A percentile compares a stretch with the other conserved stretches of the same genome.
Conservation (phyloP, 345 rosid species). For the Cochlearia excelsa region DNA sequence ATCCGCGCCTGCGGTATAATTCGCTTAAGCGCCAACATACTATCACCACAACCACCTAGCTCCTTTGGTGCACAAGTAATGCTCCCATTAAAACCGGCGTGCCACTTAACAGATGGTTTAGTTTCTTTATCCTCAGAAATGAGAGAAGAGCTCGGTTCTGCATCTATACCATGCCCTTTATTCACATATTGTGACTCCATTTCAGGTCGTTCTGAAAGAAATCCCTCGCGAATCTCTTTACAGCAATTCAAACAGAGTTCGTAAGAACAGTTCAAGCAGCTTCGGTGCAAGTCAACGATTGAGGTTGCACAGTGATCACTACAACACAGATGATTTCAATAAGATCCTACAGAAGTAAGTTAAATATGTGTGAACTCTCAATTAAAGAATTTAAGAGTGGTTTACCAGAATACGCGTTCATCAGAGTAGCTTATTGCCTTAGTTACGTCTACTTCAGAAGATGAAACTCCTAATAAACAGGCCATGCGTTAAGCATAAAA, state of each 20-base stretch:
- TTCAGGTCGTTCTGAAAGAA: slow-evolving; percentile 42
- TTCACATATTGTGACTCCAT: slow-evolving; percentile 40
- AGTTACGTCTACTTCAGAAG: slow-evolving; percentile 40
- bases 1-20: slow-evolving; percentile 55
- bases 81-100: slow-evolving; percentile 47
- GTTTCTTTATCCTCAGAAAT: slow-evolving; percentile 29
- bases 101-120: slow-evolving; percentile 42
- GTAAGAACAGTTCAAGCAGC: slow-evolving; percentile 67
- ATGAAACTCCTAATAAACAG: slow-evolving; percentile 33
- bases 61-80: slow-evolving; percentile 62
- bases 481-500: slow-evolving; percentile 21
- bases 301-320: slow-evolving; percentile 92
- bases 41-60: slow-evolving; percentile 74
- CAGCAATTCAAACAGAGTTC: slow-evolving; percentile 87
- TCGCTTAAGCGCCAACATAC: slow-evolving; percentile 60
- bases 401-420: slow-evolving; percentile 84
- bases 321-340: slow-evolving; percentile 19
- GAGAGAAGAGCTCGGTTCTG: slow-evolving; percentile 25
- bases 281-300: slow-evolving; percentile 72
- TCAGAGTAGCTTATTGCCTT: slow-evolving; percentile 43
- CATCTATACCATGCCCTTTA: slow-evolving; percentile 66
- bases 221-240: slow-evolving; percentile 61
- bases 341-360: slow-evolving; percentile 7
- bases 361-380: background rate
- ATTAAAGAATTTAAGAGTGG: background rate